phyloP scores from a whole-genome alignment of 306 rosid species.

The Acacia melanoxylon region DNA sequence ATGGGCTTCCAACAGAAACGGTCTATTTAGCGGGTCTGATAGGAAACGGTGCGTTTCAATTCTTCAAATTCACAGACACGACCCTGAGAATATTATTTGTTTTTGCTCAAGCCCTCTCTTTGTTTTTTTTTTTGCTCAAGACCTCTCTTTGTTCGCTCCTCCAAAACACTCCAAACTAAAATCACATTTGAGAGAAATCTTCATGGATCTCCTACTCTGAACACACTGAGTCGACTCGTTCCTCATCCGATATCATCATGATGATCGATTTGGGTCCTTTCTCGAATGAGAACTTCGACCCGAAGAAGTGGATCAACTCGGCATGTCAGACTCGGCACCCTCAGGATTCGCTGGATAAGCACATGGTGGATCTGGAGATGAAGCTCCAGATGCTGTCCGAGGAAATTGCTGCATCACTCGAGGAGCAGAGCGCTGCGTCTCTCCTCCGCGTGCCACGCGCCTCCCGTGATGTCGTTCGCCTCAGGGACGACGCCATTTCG shows the following conservation, averaged over 20 bases:
- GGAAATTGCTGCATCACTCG: slow-evolving; percentile 90
- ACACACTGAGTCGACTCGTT: slow-evolving; percentile 1
- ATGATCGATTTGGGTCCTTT: slow-evolving; percentile 96
- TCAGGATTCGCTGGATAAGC: slow-evolving; percentile 79
- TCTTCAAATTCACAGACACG: neutral
- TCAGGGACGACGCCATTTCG: slow-evolving; percentile 89
- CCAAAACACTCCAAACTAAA: neutral
- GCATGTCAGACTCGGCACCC: slow-evolving; percentile 88
- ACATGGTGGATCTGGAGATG: slow-evolving; percentile 87
- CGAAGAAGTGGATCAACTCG: slow-evolving; percentile 94
- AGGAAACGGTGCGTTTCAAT: neutral
- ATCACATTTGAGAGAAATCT: neutral
- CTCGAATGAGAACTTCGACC: slow-evolving; percentile 78
- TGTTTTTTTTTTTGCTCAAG: slow-evolving; percentile 13
- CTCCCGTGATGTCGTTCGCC: slow-evolving; percentile 87
- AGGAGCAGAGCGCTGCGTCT: slow-evolving; percentile 87
- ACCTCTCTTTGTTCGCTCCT: neutral
- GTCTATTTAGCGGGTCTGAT: neutral
- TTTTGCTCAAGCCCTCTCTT: neutral
- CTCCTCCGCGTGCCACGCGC: slow-evolving; percentile 97
- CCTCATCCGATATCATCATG: slow-evolving; percentile 32
- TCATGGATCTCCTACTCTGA: slow-evolving; percentile 26
- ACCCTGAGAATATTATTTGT: neutral
- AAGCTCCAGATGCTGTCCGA: slow-evolving; percentile 94
- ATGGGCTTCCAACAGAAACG: neutral